Evolutionary conservation across 1,139 yeast genomes (phyloP).

Genomic region (Kodamaea anthophila): DNA sequence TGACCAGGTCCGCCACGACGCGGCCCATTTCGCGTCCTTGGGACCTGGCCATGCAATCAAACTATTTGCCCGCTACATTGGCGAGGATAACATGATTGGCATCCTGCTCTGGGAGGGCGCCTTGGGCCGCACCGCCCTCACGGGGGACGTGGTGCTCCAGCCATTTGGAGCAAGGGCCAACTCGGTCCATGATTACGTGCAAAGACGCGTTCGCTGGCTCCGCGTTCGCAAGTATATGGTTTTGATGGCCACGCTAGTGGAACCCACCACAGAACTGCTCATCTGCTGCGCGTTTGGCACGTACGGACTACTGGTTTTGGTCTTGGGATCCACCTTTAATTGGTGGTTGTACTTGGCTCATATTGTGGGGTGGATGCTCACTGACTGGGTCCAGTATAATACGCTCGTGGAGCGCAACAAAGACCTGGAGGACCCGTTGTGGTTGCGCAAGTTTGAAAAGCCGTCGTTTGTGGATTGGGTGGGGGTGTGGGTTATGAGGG

Average conservation of each 20-base stretch:
- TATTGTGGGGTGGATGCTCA: slow-evolving; percentile 53
- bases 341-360: slow-evolving; percentile 43
- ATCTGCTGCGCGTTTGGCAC: slow-evolving; percentile 66
- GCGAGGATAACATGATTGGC: slow-evolving; percentile 92
- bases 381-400: slow-evolving; percentile 58
- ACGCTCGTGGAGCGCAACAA: slow-evolving; percentile 29
- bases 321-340: slow-evolving; percentile 28
- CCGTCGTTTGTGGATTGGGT: slow-evolving; percentile 7
- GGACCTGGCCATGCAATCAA: slow-evolving; percentile 53
- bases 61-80: slow-evolving; percentile 75
- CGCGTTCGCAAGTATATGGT: slow-evolving; percentile 91
- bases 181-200: slow-evolving; percentile 49
- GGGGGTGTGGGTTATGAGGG: slow-evolving; percentile 60
- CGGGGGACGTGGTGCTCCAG: slow-evolving; percentile 74
- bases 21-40: slow-evolving; percentile 20
- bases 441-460: slow-evolving; percentile 4
- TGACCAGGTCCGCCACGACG: slow-evolving; percentile 25
- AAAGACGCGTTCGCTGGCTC: slow-evolving; percentile 76
- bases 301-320: slow-evolving; percentile 48
- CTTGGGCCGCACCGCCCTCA: slow-evolving; percentile 65
- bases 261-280: slow-evolving; percentile 80
- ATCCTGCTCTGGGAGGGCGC: slow-evolving; percentile 75
- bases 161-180: slow-evolving; percentile 46
- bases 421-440: slow-evolving; percentile 4
- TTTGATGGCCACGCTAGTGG: slow-evolving; percentile 72